Evolutionary conservation across 495 filamentous ascomycete species (phyloP).

Genomic region (Stereocaulon alpinum): DNA sequence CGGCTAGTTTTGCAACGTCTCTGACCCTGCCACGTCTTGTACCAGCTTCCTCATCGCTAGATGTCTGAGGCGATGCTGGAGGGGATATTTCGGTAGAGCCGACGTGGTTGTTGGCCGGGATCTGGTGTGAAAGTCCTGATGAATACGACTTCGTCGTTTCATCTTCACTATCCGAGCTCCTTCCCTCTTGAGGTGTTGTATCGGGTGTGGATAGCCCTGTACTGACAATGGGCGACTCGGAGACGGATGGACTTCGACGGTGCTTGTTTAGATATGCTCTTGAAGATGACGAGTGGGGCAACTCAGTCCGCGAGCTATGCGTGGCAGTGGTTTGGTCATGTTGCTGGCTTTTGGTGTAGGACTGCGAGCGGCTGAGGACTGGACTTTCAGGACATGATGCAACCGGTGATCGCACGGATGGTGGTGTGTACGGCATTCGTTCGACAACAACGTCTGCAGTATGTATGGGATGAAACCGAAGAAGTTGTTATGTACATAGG

Average conservation of each 20-base stretch:
- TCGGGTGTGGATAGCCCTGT: slow-evolving; percentile 31
- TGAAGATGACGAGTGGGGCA: slow-evolving; percentile 69
- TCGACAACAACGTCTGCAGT: slow-evolving; percentile 11
- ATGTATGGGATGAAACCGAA: neutral
- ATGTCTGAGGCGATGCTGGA: slow-evolving; percentile 40
- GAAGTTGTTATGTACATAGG: slow-evolving; percentile 10
- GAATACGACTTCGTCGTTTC: slow-evolving; percentile 71
- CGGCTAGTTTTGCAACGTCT: slow-evolving; percentile 54
- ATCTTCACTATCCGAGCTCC: slow-evolving; percentile 31
- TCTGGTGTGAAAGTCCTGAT: slow-evolving; percentile 56
- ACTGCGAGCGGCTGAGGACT: slow-evolving; percentile 14
- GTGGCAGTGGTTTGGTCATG: slow-evolving; percentile 25
- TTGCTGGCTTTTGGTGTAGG: slow-evolving; percentile 14
- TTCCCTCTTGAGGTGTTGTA: slow-evolving; percentile 34
- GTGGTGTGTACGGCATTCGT: slow-evolving; percentile 80
- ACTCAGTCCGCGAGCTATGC: slow-evolving; percentile 38
- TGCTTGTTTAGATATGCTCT: slow-evolving; percentile 62
- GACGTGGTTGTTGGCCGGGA: slow-evolving; percentile 37
- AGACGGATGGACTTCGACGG: slow-evolving; percentile 50
- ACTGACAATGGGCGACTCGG: slow-evolving; percentile 28
- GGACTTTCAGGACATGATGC: slow-evolving; percentile 34
- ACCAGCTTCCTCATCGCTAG: slow-evolving; percentile 72
- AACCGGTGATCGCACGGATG: slow-evolving; percentile 57
- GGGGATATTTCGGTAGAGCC: slow-evolving; percentile 7
- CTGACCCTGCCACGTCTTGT: slow-evolving; percentile 38